Evolutionary conservation across 805 yeast genomes (phyloP), one percentile per base, ranked within the genome.

Genomic region (Candida morakotiae): DNA sequence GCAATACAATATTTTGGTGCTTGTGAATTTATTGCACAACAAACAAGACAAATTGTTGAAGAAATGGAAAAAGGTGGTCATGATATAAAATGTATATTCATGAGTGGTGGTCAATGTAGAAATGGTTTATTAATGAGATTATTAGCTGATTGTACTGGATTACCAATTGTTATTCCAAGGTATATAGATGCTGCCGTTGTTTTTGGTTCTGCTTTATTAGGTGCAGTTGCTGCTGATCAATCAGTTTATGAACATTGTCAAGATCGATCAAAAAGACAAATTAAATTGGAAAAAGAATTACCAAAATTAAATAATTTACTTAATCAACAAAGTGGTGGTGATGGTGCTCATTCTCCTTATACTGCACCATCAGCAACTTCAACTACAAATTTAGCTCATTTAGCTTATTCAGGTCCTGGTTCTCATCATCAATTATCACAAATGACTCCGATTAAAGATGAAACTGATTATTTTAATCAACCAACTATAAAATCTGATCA

Each of bases 101-200:
- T 93, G 81, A 81, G 91, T 43, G 98, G 98, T 39, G 98, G 98
- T 23, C 98, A 93, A 60, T 89, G 96, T 60, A 78, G 97, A 55
- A 93, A 93, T 61, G 84, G 88, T 13, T 67, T 93, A 40, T 71
- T 93, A 43, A 88, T 93, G 81, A 75, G 94, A 64, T 64, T 93
- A 42, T 73, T 93, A 58, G 95, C 97, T 1, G 94, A 91, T 51
- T 85, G 95, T 55, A 87, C 96, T 0, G 94, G 94, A 4, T 69
- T 83, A 64, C 96, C 97, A 13, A 81, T 93, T 41, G 77, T 93
- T 34, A 87, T 91, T 45, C 98, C 98, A 34, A 75, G 91, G 52
- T 89, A 93, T 61, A 88, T 91, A 51, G 98, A 91, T 56, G 93
- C 97, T 1, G 95, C 97, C 2, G 98, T 93, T 27, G 98, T 93